A percentile compares a stretch with the other conserved stretches of the same genome.
These are phyloP conservation scores for Zygosaccharomyces kombuchaensis DNA, from an alignment of 805 yeast genomes.

Conservation along the genomic window DNA sequence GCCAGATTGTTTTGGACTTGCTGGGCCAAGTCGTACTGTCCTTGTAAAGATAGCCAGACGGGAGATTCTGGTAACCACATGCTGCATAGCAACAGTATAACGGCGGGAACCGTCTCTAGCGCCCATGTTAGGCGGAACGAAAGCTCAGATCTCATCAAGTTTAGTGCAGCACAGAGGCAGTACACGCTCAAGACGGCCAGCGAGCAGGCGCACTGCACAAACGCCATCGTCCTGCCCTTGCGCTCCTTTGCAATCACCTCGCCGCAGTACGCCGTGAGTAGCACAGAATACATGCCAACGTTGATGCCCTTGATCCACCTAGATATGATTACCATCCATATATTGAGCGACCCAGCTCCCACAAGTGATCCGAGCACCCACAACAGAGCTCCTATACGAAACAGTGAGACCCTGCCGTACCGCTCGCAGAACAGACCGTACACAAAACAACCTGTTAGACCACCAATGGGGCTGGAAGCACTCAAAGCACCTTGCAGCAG, in stretches of 20 bases:
- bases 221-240: conserved; percentile 50
- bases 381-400: conserved; percentile 48
- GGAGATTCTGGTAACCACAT: conserved; percentile 45
- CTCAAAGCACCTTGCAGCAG: conserved; percentile 67
- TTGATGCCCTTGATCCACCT: conserved; percentile 50
- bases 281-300: conserved; percentile 52
- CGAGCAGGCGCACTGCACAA: conserved; percentile 54
- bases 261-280: conserved; percentile 52
- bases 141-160: conserved; percentile 39
- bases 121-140: conserved; percentile 66
- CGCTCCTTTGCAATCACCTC: conserved; percentile 45
- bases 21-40: conserved; percentile 39
- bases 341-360: conserved; percentile 29
- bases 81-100: conserved; percentile 10
- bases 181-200: conserved; percentile 56
- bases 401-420: conserved; percentile 53
- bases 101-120: conserved; percentile 50
- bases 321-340: conserved; percentile 47
- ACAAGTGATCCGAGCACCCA: conserved; percentile 54
- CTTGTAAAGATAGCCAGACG: conserved; percentile 44
- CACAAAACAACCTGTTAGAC: conserved; percentile 51
- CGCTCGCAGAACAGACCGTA: conserved; percentile 49
- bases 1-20: conserved; percentile 34
- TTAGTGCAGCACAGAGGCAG: conserved; percentile 45
- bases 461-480: conserved; percentile 74